These are phyloP conservation scores for Paramecium biaurelia DNA, from an alignment of 73 alveolate genomes.

Conservation along the genomic window DNA sequence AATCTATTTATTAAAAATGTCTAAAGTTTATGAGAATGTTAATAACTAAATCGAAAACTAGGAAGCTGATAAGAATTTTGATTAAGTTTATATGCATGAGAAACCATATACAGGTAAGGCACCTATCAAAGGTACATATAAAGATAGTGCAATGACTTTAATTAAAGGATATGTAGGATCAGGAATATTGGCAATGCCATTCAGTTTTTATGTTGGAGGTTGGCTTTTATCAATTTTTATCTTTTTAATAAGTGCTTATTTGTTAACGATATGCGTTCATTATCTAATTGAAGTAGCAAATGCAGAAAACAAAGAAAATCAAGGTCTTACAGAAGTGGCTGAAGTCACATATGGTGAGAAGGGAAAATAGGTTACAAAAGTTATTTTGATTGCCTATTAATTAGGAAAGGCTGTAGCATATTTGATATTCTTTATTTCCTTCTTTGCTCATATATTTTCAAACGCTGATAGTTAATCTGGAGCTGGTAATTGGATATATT, in stretches of 20 bases:
- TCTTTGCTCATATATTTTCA: constrained; percentile 47
- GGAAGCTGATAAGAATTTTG: background rate
- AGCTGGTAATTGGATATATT: constrained; percentile 6
- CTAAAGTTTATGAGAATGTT: background rate
- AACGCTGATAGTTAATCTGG: background rate
- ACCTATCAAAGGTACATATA: background rate
- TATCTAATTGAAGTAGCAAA: constrained; percentile 34
- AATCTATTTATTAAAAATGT: background rate
- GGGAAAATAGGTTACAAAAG: constrained; percentile 18
- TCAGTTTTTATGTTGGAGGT: constrained; percentile 39
- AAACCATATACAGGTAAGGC: background rate
- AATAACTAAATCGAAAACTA: background rate
- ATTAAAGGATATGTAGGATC: constrained; percentile 60
- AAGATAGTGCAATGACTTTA: background rate
- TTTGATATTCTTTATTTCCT: constrained; percentile 38
- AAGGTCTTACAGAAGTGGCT: constrained; percentile 23
- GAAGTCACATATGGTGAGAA: constrained; percentile 50
- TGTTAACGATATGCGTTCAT: background rate
- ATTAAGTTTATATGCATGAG: background rate
- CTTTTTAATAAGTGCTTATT: background rate
- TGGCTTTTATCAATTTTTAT: constrained; percentile 12
- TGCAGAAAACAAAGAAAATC: constrained; percentile 43
- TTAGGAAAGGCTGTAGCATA: constrained; percentile 28
- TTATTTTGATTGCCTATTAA: constrained; percentile 37
- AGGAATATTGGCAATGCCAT: constrained; percentile 61